Percentiles rank a stretch among this genome's conserved stretches.
These are phyloP conservation scores for Sarocladium strictum DNA, from an alignment of 2,329 filamentous ascomycete species.

Conservation along the genomic window DNA sequence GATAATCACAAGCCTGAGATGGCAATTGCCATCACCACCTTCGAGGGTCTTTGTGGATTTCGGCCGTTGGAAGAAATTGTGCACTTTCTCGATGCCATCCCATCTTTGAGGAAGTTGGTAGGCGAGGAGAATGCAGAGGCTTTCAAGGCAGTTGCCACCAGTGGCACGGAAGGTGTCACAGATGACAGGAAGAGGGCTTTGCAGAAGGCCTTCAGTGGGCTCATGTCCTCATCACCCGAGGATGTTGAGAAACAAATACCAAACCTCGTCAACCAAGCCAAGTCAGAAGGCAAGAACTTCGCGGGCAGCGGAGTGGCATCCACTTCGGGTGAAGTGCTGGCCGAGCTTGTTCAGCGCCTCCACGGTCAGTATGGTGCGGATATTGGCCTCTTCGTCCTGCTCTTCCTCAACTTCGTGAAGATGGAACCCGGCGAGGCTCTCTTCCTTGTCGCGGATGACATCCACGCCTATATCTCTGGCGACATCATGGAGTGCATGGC, in stretches of 20 bases:
- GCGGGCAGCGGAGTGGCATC: conserved; percentile 65
- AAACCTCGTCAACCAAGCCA: conserved; percentile 65
- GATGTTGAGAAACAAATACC: conserved; percentile 50
- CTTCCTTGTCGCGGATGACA: conserved; percentile 94
- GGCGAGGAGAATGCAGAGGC: conserved; percentile 55
- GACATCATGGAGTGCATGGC: conserved; percentile 99
- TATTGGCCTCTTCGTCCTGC: conserved; percentile 89
- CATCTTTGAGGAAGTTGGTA: conserved; percentile 58
- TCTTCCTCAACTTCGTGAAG: conserved; percentile 94
- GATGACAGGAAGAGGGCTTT: conserved; percentile 72
- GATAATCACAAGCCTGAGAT: conserved; percentile 99
- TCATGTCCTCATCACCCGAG: conserved; percentile 73
- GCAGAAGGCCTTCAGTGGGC: conserved; percentile 64
- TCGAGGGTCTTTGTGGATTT: conserved; percentile 95
- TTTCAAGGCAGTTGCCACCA: conserved; percentile 46
- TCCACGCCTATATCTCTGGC: conserved; percentile 88
- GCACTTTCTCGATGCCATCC: conserved; percentile 64
- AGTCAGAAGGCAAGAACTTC: conserved; percentile 64
- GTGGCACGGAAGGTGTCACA: conserved; percentile 32
- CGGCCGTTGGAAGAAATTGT: conserved; percentile 79
- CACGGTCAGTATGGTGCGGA: conserved; percentile 82
- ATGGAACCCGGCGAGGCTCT: conserved; percentile 86
- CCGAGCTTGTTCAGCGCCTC: conserved; percentile 70
- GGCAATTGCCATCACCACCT: conserved; percentile 95
- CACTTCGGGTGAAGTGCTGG: conserved; percentile 62